phyloP scores from a whole-genome alignment of 495 filamentous ascomycete genomes.

The Rhypophila decipiens region DNA sequence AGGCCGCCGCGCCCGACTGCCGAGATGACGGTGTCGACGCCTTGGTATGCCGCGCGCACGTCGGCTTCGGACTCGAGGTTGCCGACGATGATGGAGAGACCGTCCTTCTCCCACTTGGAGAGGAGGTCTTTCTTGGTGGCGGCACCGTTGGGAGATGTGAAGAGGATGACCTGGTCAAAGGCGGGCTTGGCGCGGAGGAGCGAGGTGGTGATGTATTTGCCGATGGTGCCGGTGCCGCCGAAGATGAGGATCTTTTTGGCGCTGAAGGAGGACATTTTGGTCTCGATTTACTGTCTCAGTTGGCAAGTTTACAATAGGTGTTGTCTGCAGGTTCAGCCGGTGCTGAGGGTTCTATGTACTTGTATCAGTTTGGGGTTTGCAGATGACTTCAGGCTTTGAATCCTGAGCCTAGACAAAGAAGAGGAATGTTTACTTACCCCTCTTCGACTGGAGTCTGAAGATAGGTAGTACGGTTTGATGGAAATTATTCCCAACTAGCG shows the following conservation, averaged over 20 bases:
- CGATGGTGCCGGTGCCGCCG: constrained; percentile 65
- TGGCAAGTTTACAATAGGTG: too few relatives aligned
- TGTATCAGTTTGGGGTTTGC: too few relatives aligned
- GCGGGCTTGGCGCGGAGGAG: constrained; percentile 47
- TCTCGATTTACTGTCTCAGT: too few relatives aligned
- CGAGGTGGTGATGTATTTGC: constrained; percentile 54
- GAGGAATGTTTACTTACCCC: too few relatives aligned
- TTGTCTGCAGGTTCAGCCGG: too few relatives aligned
- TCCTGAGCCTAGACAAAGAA: too few relatives aligned
- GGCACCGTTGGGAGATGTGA: constrained; percentile 53
- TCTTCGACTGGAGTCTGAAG: too few relatives aligned
- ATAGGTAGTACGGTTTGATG: too few relatives aligned
- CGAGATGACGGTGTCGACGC: constrained; percentile 61
- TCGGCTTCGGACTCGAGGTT: constrained; percentile 48
- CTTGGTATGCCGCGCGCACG: constrained; percentile 47
- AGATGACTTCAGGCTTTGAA: too few relatives aligned
- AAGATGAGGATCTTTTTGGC: constrained; percentile 57
- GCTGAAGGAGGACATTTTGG: constrained; percentile 12
- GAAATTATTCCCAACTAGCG: too few relatives aligned
- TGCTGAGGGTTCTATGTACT: too few relatives aligned
- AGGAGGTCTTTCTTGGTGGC: constrained; percentile 42
- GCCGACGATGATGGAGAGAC: constrained; percentile 54
- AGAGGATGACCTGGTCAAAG: constrained; percentile 52
- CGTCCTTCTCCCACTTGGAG: constrained; percentile 40
- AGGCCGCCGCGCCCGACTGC: constrained; percentile 56